Evolutionary conservation across 495 filamentous ascomycete species (phyloP).

Genomic region (Chaetomidium leptoderma): DNA sequence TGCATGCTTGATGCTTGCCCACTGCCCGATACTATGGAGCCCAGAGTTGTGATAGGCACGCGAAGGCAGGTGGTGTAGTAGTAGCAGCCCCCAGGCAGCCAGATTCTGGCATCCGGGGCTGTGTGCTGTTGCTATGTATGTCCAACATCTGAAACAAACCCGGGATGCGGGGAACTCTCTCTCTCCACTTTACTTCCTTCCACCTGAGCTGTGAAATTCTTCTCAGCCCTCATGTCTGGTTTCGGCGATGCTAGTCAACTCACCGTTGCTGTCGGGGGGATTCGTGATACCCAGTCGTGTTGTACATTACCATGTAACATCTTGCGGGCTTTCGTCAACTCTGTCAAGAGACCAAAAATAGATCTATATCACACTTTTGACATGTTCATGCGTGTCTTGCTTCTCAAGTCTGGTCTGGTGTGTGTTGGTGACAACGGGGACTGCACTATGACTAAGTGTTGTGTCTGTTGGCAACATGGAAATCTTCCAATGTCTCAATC

Average conservation of each 20-base stretch:
- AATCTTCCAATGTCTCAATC: too few relatives aligned
- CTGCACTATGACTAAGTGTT: too few relatives aligned
- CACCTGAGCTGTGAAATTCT: too few relatives aligned
- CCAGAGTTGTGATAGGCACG: too few relatives aligned
- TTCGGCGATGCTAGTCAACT: too few relatives aligned
- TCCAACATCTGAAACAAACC: constrained; percentile 2
- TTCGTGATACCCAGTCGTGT: too few relatives aligned
- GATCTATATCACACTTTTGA: background rate
- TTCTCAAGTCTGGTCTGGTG: background rate
- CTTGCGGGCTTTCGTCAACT: background rate
- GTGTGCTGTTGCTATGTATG: background rate
- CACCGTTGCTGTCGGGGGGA: background rate
- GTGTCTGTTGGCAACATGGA: background rate
- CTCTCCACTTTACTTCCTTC: too few relatives aligned
- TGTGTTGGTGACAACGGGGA: background rate
- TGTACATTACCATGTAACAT: too few relatives aligned
- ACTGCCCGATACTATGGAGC: background rate
- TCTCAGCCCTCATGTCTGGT: too few relatives aligned
- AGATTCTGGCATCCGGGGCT: constrained; percentile 2
- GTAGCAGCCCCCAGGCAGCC: background rate
- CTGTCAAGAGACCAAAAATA: background rate
- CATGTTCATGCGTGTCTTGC: background rate
- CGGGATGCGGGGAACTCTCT: background rate
- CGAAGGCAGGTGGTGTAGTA: too few relatives aligned
- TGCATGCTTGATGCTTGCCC: background rate